A percentile compares a stretch with the other conserved stretches of the same genome.
These are phyloP conservation scores for Grigorovia transvaalensis DNA, from an alignment of 805 yeast genomes.

Conservation along the genomic window DNA sequence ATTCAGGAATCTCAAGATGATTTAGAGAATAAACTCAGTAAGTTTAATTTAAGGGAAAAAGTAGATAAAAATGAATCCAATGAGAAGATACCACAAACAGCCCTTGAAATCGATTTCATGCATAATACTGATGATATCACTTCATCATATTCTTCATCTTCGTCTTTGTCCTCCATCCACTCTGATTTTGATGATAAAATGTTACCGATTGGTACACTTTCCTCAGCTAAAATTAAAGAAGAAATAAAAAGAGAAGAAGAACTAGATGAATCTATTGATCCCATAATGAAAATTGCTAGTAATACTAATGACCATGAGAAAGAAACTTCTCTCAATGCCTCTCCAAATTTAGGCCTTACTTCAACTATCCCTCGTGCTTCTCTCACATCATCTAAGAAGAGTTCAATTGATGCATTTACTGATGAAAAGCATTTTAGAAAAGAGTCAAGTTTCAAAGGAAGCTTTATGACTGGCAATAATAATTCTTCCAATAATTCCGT, in stretches of 20 bases:
- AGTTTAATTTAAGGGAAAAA: not conserved
- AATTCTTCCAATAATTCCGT: slow-evolving; percentile 1
- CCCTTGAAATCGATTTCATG: not conserved
- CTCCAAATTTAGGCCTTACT: not conserved
- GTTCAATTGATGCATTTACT: not conserved
- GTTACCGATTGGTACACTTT: slow-evolving; percentile 20
- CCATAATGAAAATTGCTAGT: slow-evolving; percentile 12
- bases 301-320: not conserved
- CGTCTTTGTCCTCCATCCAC: slow-evolving; percentile 9
- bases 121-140: not conserved
- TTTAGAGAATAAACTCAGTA: slow-evolving; percentile 1
- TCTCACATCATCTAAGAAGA: not conserved
- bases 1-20: not conserved
- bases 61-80: not conserved
- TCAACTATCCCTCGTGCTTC: not conserved
- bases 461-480: not conserved
- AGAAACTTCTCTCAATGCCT: not conserved
- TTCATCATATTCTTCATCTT: not conserved
- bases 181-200: slow-evolving; percentile 21
- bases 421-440: not conserved
- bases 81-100: not conserved
- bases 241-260: slow-evolving; percentile 16
- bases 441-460: not conserved
- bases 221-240: slow-evolving; percentile 17
- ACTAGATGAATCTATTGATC: slow-evolving; percentile 24